Conservation (phyloP, 192 early-diverging fungal species). For the Coemansia sp. region DNA sequence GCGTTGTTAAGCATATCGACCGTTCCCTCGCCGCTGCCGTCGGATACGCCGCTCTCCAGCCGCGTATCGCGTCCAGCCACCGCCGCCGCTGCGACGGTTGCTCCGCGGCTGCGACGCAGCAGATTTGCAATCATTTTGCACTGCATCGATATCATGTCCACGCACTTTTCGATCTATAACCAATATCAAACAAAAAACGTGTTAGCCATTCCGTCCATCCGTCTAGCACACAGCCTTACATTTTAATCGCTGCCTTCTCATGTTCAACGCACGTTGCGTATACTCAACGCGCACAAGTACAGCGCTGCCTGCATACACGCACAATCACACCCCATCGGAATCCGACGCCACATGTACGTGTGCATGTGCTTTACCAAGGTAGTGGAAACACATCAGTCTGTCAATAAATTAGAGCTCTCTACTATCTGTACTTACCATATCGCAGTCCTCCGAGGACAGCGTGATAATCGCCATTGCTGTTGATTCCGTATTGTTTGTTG, state of each 20-base stretch:
- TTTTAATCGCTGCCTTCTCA: no score
- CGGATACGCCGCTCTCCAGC: conserved; percentile 14
- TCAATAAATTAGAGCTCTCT: not conserved
- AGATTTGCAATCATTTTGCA: conserved; percentile 48
- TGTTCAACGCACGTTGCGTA: not conserved
- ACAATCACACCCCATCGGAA: not conserved
- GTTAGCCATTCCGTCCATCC: no score
- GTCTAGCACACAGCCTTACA: not conserved
- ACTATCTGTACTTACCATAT: conserved; percentile 36
- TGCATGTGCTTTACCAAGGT: not conserved
- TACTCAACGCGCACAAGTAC: not conserved
- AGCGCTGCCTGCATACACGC: not conserved
- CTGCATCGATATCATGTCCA: conserved; percentile 53
- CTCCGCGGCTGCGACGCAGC: conserved; percentile 46
- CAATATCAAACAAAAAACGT: not conserved
- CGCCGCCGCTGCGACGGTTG: conserved; percentile 12
- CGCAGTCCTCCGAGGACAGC: conserved; percentile 49
- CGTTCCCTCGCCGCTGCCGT: conserved; percentile 22
- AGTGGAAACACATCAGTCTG: not conserved
- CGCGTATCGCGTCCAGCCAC: not conserved
- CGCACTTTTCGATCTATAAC: conserved; percentile 47
- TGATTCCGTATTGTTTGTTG: not conserved
- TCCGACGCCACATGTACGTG: not conserved
- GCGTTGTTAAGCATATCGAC: conserved; percentile 38
- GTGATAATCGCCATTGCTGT: conserved; percentile 36